Conservation (phyloP, 2,329 filamentous ascomycete species). For the Chaetomiaceae sp. region DNA sequence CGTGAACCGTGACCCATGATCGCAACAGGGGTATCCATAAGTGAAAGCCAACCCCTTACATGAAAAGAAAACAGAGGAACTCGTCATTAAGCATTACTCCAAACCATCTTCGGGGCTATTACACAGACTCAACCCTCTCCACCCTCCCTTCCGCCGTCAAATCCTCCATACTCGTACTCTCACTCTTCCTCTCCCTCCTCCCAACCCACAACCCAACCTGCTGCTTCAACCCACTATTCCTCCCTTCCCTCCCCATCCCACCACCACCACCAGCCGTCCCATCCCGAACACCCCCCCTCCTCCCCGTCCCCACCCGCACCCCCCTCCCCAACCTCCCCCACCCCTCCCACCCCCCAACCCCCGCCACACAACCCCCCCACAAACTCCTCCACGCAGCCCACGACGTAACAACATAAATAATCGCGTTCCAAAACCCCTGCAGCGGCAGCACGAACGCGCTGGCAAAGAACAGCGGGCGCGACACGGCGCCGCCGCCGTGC, state of each 20-base stretch:
- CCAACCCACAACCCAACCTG: conserved; percentile 21
- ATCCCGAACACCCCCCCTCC: conserved; percentile 9
- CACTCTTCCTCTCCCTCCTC: conserved; percentile 33
- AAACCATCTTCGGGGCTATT: neutral
- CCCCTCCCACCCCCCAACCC: neutral
- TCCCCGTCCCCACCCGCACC: neutral
- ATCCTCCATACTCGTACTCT: conserved; percentile 49
- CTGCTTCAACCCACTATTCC: neutral
- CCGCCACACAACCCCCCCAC: conserved; percentile 18
- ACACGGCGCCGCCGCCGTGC: conserved; percentile 46
- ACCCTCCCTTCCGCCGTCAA: conserved; percentile 36
- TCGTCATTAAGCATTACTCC: neutral
- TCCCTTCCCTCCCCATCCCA: neutral
- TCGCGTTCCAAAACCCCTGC: conserved; percentile 79
- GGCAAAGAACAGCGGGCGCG: conserved; percentile 59
- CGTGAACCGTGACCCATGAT: neutral
- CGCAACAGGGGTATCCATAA: conserved; percentile 9
- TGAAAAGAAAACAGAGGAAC: neutral
- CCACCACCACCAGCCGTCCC: neutral
- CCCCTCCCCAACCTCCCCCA: neutral
- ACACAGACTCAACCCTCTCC: conserved; percentile 26
- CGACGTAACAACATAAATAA: conserved; percentile 70
- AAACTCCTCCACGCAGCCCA: conserved; percentile 57
- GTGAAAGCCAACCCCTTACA: neutral
- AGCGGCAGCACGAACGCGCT: conserved; percentile 71